phyloP scores from a whole-genome alignment of 768 basidiomycete species.

The Boletus sp. region DNA sequence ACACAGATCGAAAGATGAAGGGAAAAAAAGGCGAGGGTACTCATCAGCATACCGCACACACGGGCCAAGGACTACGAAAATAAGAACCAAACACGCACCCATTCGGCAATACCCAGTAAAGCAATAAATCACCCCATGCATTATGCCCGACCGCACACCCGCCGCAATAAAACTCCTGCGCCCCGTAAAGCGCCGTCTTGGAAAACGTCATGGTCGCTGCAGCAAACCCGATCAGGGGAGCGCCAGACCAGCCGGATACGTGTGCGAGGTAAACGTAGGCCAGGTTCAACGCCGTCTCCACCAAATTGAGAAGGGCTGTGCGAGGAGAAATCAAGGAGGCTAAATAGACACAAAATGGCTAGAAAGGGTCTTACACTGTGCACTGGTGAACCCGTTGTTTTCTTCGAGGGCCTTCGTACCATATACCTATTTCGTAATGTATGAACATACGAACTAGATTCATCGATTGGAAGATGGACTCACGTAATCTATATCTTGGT shows the following conservation, averaged over 20 bases:
- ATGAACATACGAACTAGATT: constrained; percentile 32
- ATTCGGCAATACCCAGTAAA: constrained; percentile 76
- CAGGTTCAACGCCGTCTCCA: constrained; percentile 77
- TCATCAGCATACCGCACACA: constrained; percentile 7
- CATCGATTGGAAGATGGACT: constrained; percentile 7
- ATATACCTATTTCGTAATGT: constrained; percentile 54
- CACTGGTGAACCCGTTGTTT: constrained; percentile 79
- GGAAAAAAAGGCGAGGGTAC: background rate
- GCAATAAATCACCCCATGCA: constrained; percentile 42
- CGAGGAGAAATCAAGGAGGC: background rate
- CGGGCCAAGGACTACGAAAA: background rate
- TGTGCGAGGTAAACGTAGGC: constrained; percentile 76
- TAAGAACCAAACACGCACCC: constrained; percentile 49
- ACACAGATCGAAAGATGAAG: background rate
- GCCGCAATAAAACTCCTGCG: constrained; percentile 76
- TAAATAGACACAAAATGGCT: background rate
- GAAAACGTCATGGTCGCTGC: constrained; percentile 75
- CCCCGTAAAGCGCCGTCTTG: constrained; percentile 83
- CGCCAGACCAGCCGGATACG: constrained; percentile 55
- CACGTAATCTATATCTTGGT: constrained; percentile 61
- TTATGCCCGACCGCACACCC: constrained; percentile 80
- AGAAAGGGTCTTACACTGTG: constrained; percentile 62
- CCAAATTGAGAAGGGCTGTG: constrained; percentile 71
- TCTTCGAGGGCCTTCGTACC: constrained; percentile 62
- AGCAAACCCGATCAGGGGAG: constrained; percentile 73